Percentiles rank a stretch among this genome's conserved stretches.
phyloP scores from a whole-genome alignment of 176 grass and related monocot species.

The Oryza australiensis region DNA sequence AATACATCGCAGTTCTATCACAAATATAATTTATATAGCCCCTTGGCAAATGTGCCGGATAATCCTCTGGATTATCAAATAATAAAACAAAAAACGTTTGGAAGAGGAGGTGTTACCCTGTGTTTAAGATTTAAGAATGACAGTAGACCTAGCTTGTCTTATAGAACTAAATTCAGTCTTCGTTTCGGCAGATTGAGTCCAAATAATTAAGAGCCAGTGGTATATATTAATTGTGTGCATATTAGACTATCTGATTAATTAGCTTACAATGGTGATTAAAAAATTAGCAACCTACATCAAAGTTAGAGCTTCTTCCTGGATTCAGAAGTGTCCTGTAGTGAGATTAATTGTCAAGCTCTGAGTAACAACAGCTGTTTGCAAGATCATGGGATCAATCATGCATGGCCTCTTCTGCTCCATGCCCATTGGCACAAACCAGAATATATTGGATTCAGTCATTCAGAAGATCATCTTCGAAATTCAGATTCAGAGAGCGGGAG shows the following conservation, averaged over 20 bases:
- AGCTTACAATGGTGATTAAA: neutral
- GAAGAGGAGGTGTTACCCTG: neutral
- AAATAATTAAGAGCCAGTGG: neutral
- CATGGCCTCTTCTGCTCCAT: neutral
- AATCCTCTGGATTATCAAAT: neutral
- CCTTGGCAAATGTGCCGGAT: neutral
- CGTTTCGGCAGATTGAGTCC: slow-evolving; percentile 9
- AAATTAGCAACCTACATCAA: neutral
- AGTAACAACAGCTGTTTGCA: slow-evolving; percentile 5
- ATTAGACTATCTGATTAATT: neutral
- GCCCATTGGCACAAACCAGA: slow-evolving; percentile 4
- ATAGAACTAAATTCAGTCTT: neutral
- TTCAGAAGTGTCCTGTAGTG: slow-evolving; percentile 4
- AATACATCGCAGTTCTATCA: neutral
- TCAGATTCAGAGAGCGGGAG: neutral
- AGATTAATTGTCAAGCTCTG: neutral
- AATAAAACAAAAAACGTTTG: neutral
- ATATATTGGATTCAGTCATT: slow-evolving; percentile 25
- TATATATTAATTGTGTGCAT: neutral
- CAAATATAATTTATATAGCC: neutral
- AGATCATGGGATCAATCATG: slow-evolving; percentile 26
- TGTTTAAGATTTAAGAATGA: slow-evolving; percentile 1
- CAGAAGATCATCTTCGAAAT: slow-evolving; percentile 13
- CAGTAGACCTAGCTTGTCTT: slow-evolving; percentile 5
- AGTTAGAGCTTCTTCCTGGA: neutral